phyloP scores from a whole-genome alignment of 768 basidiomycete genomes.

The Macrolepiota fuliginosa region DNA sequence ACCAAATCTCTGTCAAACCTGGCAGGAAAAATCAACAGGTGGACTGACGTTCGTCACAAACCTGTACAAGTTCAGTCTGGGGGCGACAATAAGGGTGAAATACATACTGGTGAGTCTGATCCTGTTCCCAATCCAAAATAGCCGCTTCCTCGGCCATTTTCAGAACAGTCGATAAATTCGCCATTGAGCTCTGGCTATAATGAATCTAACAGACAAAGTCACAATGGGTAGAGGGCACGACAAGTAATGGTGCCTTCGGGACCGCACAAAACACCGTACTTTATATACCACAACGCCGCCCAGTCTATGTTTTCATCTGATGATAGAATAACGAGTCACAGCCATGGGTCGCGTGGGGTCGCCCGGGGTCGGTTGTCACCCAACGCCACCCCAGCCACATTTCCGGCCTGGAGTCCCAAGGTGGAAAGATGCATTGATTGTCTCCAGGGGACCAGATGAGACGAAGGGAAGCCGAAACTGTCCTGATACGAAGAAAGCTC shows the following conservation, averaged over 20 bases:
- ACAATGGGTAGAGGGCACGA: neutral
- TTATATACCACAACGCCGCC: neutral
- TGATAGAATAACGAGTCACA: neutral
- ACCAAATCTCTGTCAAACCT: neutral
- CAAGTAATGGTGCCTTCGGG: neutral
- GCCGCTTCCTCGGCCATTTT: neutral
- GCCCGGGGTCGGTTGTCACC: neutral
- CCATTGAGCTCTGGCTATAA: neutral
- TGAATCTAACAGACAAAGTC: neutral
- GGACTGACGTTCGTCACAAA: slow-evolving; percentile 1
- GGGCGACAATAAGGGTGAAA: neutral
- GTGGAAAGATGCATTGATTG: neutral
- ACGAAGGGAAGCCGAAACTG: no score
- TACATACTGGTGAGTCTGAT: neutral
- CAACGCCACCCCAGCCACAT: neutral
- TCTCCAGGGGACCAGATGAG: no score
- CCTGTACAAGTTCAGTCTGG: neutral
- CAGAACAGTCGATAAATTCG: neutral
- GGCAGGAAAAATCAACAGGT: neutral
- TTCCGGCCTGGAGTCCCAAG: neutral
- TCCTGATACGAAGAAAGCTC: neutral
- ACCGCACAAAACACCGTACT: neutral
- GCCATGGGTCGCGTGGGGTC: neutral
- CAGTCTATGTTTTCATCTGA: neutral
- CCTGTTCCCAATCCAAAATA: neutral